A percentile compares a stretch with the other conserved stretches of the same genome.
phyloP scores from a whole-genome alignment of 306 rosid genomes.

The Vigna radiata region DNA sequence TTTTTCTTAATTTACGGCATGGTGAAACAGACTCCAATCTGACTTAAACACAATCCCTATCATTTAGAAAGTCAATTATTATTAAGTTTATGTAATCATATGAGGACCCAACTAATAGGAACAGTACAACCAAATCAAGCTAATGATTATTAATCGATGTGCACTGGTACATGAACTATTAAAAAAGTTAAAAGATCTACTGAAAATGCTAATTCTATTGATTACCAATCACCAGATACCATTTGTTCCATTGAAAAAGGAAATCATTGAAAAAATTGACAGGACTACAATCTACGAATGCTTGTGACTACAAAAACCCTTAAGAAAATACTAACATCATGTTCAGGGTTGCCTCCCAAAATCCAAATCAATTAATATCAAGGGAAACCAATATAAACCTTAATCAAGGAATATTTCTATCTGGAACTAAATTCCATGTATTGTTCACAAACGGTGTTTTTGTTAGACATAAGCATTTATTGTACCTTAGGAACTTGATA shows the following conservation, averaged over 20 bases:
- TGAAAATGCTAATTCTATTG: not conserved
- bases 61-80: slow-evolving; percentile 16
- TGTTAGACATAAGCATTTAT: not conserved
- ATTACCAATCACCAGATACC: slow-evolving; percentile 1
- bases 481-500: slow-evolving; percentile 11
- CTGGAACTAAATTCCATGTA: not conserved
- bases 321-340: not conserved
- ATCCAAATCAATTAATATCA: not conserved
- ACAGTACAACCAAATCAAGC: not conserved
- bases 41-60: not conserved
- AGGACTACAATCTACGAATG: not conserved
- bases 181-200: slow-evolving; percentile 23
- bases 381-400: not conserved
- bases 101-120: not conserved
- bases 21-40: not conserved
- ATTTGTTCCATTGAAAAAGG: slow-evolving; percentile 5
- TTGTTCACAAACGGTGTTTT: not conserved
- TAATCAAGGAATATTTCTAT: slow-evolving; percentile 6
- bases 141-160: not conserved
- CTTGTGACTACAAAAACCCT: not conserved
- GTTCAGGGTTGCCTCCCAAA: not conserved
- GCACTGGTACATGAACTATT: not conserved
- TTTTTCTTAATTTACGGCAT: not conserved
- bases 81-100: not conserved
- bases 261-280: not conserved